A percentile compares a stretch with the other conserved stretches of the same genome.
These are phyloP conservation scores for Podaxis rugospora DNA, from an alignment of 768 basidiomycete species.

Conservation along the genomic window DNA sequence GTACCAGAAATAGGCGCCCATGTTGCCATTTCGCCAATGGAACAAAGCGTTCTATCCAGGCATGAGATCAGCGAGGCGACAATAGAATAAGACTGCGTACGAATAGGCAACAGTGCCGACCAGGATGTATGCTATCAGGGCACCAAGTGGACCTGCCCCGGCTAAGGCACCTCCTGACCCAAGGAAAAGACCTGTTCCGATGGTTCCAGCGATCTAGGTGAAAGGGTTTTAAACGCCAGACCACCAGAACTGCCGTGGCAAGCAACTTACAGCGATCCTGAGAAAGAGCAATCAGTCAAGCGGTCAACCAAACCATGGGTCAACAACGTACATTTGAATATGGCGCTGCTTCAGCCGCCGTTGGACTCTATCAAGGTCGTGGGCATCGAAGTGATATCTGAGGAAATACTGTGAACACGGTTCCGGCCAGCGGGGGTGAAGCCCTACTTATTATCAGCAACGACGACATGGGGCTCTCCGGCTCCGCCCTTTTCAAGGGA, in stretches of 20 bases:
- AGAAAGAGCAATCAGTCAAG: background rate
- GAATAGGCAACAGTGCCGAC: slow-evolving; percentile 67
- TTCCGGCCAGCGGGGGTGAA: background rate
- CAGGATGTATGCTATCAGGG: slow-evolving; percentile 57
- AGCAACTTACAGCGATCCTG: slow-evolving; percentile 58
- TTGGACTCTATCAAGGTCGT: slow-evolving; percentile 67
- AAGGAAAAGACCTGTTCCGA: slow-evolving; percentile 72
- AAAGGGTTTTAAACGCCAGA: background rate
- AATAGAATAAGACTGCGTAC: slow-evolving; percentile 27
- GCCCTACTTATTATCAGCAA: slow-evolving; percentile 14
- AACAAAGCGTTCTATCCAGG: slow-evolving; percentile 47
- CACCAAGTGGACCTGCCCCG: slow-evolving; percentile 62
- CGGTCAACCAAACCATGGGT: background rate
- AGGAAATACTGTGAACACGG: background rate
- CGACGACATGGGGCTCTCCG: background rate
- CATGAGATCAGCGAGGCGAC: background rate
- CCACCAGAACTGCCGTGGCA: background rate
- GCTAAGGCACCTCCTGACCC: slow-evolving; percentile 61
- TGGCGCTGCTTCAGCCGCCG: slow-evolving; percentile 72
- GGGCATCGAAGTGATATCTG: slow-evolving; percentile 49
- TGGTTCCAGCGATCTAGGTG: slow-evolving; percentile 63
- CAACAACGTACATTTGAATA: slow-evolving; percentile 62
- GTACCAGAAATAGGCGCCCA: slow-evolving; percentile 76
- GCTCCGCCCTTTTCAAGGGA: slow-evolving; percentile 20
- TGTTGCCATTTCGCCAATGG: slow-evolving; percentile 77